Evolutionary conservation across 2,329 filamentous ascomycete genomes (phyloP).

Genomic region (Fulvia fulva): DNA sequence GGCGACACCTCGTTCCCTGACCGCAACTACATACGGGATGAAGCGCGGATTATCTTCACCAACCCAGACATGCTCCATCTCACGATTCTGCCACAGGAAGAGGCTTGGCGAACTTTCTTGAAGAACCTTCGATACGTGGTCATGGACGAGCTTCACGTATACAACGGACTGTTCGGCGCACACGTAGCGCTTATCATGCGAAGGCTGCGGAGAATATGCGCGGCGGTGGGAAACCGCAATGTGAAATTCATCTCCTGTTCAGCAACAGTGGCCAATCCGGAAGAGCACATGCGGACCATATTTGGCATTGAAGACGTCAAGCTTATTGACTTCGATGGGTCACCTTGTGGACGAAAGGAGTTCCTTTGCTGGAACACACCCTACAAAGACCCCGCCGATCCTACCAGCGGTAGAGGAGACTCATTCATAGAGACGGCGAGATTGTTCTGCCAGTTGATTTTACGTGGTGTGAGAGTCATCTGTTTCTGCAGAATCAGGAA

Average conservation of each 20-base stretch:
- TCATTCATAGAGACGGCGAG: slow-evolving; percentile 81
- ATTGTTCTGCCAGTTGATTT: slow-evolving; percentile 82
- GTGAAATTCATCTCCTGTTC: slow-evolving; percentile 95
- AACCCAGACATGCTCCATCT: slow-evolving; percentile 98
- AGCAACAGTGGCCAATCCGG: slow-evolving; percentile 89
- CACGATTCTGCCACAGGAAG: slow-evolving; percentile 87
- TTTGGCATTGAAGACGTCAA: slow-evolving; percentile 80
- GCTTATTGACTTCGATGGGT: slow-evolving; percentile 86
- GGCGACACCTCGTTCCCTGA: slow-evolving; percentile 84
- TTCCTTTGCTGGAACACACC: slow-evolving; percentile 98
- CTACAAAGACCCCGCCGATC: slow-evolving; percentile 82
- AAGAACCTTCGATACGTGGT: slow-evolving; percentile 88
- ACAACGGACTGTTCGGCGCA: slow-evolving; percentile 90
- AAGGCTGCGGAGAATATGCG: slow-evolving; percentile 78
- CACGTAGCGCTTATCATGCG: slow-evolving; percentile 96
- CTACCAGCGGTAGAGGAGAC: slow-evolving; percentile 79
- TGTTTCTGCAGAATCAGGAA: slow-evolving; percentile 87
- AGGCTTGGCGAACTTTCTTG: slow-evolving; percentile 82
- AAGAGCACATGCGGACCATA: slow-evolving; percentile 88
- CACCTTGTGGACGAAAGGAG: slow-evolving; percentile 86
- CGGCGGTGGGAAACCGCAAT: slow-evolving; percentile 77
- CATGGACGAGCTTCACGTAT: slow-evolving; percentile 81
- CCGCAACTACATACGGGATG: slow-evolving; percentile 75
- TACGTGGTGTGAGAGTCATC: slow-evolving; percentile 86
- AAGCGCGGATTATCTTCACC: slow-evolving; percentile 90